These are phyloP conservation scores for Penicillium maclennaniae DNA, from an alignment of 495 filamentous ascomycete species.

Conservation along the genomic window DNA sequence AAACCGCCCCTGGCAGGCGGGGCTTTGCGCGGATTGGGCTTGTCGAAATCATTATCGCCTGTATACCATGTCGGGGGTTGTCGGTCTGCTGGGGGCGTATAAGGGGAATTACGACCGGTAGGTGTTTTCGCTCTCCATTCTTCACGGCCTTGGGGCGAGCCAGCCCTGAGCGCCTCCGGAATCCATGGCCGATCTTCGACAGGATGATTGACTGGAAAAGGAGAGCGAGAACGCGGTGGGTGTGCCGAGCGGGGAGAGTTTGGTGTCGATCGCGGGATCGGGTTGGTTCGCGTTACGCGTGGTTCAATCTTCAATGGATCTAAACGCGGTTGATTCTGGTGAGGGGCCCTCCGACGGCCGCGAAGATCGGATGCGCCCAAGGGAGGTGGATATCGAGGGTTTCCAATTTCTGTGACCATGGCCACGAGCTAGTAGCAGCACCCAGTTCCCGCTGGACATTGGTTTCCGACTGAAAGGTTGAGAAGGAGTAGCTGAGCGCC, in stretches of 20 bases:
- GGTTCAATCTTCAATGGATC: conserved; percentile 35
- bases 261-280: conserved; percentile 21
- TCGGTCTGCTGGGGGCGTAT: conserved; percentile 19
- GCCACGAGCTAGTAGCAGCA: conserved; percentile 39
- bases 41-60: conserved; percentile 27
- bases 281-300: conserved; percentile 23
- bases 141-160: conserved; percentile 18
- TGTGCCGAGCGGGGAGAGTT: conserved; percentile 21
- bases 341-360: conserved; percentile 32
- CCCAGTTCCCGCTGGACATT: conserved; percentile 47
- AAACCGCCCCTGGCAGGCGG: conserved; percentile 27
- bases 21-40: conserved; percentile 25
- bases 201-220: conserved; percentile 19
- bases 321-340: conserved; percentile 26
- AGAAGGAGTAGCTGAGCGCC: background rate
- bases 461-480: conserved; percentile 22
- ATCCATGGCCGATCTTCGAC: conserved; percentile 28
- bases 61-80: conserved; percentile 15
- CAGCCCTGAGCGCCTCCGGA: conserved; percentile 26
- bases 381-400: conserved; percentile 35
- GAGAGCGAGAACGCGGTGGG: conserved; percentile 28
- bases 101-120: conserved; percentile 18
- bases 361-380: conserved; percentile 32
- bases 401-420: conserved; percentile 50
- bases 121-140: conserved; percentile 20